phyloP scores from a whole-genome alignment of 768 basidiomycete genomes.

The Trametes maxima region DNA sequence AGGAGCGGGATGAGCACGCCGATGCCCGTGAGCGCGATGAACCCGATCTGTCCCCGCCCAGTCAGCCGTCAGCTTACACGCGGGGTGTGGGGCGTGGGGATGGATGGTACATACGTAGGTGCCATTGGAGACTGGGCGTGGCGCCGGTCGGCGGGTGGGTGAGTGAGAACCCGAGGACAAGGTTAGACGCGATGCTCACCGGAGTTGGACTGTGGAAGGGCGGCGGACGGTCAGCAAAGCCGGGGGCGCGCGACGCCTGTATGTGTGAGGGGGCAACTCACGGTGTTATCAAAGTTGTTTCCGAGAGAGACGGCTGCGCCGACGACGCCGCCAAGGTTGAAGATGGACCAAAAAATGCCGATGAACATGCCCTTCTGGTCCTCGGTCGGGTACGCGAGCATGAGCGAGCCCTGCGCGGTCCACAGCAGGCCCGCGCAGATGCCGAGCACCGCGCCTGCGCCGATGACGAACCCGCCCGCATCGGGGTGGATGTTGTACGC shows the following conservation, averaged over 20 bases:
- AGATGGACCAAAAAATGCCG: slow-evolving; percentile 82
- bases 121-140: slow-evolving; percentile 58
- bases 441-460: slow-evolving; percentile 72
- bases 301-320: slow-evolving; percentile 77
- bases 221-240: background rate
- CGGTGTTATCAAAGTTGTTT: slow-evolving; percentile 65
- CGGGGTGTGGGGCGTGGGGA: background rate
- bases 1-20: slow-evolving; percentile 67
- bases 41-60: slow-evolving; percentile 56
- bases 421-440: slow-evolving; percentile 73
- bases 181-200: slow-evolving; percentile 28
- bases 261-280: slow-evolving; percentile 28
- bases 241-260: slow-evolving; percentile 9
- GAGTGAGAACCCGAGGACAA: slow-evolving; percentile 19
- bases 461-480: slow-evolving; percentile 66
- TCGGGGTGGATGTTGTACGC: slow-evolving; percentile 68
- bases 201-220: slow-evolving; percentile 28
- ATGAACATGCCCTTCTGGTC: slow-evolving; percentile 76
- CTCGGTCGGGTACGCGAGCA: slow-evolving; percentile 85
- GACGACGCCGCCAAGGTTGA: slow-evolving; percentile 81
- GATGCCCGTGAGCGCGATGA: slow-evolving; percentile 70
- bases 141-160: background rate
- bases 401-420: slow-evolving; percentile 85
- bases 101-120: slow-evolving; percentile 61
- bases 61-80: slow-evolving; percentile 1